Conservation (phyloP, 1,284 basidiomycete genomes). For the Heliocybe sulcata region DNA sequence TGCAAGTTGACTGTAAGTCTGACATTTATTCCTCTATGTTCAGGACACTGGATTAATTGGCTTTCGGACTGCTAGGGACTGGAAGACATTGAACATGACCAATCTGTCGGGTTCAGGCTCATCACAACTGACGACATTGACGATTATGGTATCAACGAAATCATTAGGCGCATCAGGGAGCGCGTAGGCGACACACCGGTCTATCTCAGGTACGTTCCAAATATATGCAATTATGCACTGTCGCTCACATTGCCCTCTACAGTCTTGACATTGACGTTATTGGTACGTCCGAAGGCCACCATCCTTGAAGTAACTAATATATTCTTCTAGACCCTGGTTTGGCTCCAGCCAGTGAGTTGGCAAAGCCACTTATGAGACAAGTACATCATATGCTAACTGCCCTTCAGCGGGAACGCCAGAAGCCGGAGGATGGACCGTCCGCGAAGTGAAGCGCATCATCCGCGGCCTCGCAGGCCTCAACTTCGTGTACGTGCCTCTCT, state of each 20-base stretch:
- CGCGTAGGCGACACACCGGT: slow-evolving; percentile 66
- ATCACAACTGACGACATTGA: slow-evolving; percentile 75
- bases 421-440: slow-evolving; percentile 76
- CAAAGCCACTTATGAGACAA: not conserved
- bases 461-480: slow-evolving; percentile 72
- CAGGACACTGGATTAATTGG: not conserved
- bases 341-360: slow-evolving; percentile 65
- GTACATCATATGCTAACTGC: not conserved
- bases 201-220: slow-evolving; percentile 47
- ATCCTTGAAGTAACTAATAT: not conserved
- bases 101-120: slow-evolving; percentile 59
- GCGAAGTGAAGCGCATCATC: slow-evolving; percentile 74
- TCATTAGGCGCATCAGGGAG: slow-evolving; percentile 54
- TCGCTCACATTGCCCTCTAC: not conserved
- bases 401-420: slow-evolving; percentile 73
- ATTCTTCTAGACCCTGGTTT: slow-evolving; percentile 58
- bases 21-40: not conserved
- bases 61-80: slow-evolving; percentile 34
- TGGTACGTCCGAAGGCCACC: slow-evolving; percentile 29
- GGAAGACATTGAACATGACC: slow-evolving; percentile 56
- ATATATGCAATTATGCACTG: not conserved
- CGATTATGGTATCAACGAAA: slow-evolving; percentile 54
- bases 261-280: slow-evolving; percentile 75
- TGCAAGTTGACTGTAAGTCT: slow-evolving; percentile 55
- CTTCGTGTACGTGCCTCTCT: slow-evolving; percentile 50